Evolutionary conservation across 176 grass and related monocot genomes (phyloP), one percentile per base, ranked within the genome.

Genomic region (Tillandsia leiboldiana): DNA sequence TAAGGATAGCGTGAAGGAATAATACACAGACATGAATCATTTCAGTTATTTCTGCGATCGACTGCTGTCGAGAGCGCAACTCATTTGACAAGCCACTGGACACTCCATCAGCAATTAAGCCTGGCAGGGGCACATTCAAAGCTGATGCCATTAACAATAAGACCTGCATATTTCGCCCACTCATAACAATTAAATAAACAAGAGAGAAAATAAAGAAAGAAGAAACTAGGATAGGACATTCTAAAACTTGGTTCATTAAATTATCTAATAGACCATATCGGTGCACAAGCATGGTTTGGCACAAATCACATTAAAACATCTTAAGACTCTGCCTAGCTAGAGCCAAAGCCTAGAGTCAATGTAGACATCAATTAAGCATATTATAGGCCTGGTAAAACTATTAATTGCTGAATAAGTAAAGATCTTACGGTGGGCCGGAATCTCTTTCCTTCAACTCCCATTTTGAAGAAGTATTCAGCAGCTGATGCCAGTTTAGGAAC

Each of bases 141-240:
- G 94, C 89, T 78, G 94, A 90, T 73, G 94, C 84, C 94, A 97
- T 97, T 62, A 90, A 66, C 26, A 97, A 83, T 64, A 97, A 83
- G 68, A 97, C 94, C 94, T 97, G 70, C 8, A 84, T 65, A 51
- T 23, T 66, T 48, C 65, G 2, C 33, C 66, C 28, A 66, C n/a
- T 66, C 66, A 63, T 51, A 70, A 12, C 3, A 81, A 61, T 52
- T 50, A 24, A 69, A 17, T 65, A 24, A 42, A 80, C 66, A 67
- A 48, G 62, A 68, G 33, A 65, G 11, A 51, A 0, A 24, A 53
- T 28, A 23, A 59, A 26, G 54, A 65, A 23, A 65, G 22, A 65
- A 65, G 12, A 12, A 65, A 8, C 2, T 33, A 13, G 9, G 10
- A 65, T 14, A 26, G 11, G 8, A 2, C 22, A 61, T 10, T 61